phyloP scores from a whole-genome alignment of 305 asterid genomes.

The Coffea humblotiana region DNA sequence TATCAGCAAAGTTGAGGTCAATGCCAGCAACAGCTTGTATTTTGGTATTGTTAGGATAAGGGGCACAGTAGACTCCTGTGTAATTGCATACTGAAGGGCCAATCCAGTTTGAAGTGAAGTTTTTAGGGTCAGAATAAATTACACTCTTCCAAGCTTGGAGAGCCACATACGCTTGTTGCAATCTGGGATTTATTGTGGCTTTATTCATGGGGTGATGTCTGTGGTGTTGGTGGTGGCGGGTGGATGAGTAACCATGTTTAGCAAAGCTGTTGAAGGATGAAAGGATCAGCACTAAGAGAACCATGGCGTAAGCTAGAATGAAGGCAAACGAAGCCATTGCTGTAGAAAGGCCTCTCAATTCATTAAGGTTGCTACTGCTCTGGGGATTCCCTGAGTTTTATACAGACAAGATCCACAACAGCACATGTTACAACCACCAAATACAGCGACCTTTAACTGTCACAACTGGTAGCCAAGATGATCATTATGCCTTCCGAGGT shows the following conservation, averaged over 20 bases:
- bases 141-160: slow-evolving; percentile 68
- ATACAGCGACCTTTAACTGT: slow-evolving; percentile 54
- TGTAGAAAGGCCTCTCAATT: not conserved
- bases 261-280: slow-evolving; percentile 32
- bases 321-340: slow-evolving; percentile 42
- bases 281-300: slow-evolving; percentile 33
- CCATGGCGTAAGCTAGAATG: slow-evolving; percentile 19
- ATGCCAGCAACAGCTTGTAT: slow-evolving; percentile 54
- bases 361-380: slow-evolving; percentile 6
- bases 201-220: slow-evolving; percentile 1
- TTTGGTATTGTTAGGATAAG: slow-evolving; percentile 42
- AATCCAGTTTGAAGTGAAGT: slow-evolving; percentile 59
- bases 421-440: slow-evolving; percentile 57
- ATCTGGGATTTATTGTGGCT: slow-evolving; percentile 26
- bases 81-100: slow-evolving; percentile 68
- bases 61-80: slow-evolving; percentile 56
- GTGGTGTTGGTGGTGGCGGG: slow-evolving; percentile 24
- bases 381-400: not conserved
- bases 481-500: slow-evolving; percentile 13
- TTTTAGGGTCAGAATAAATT: slow-evolving; percentile 63
- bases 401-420: slow-evolving; percentile 8
- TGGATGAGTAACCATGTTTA: slow-evolving; percentile 29
- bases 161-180: slow-evolving; percentile 51
- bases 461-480: slow-evolving; percentile 29
- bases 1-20: slow-evolving; percentile 65